Percentiles rank a stretch among this genome's conserved stretches.
phyloP scores from a whole-genome alignment of 768 basidiomycete species.

The Rhodotorula graminis region DNA sequence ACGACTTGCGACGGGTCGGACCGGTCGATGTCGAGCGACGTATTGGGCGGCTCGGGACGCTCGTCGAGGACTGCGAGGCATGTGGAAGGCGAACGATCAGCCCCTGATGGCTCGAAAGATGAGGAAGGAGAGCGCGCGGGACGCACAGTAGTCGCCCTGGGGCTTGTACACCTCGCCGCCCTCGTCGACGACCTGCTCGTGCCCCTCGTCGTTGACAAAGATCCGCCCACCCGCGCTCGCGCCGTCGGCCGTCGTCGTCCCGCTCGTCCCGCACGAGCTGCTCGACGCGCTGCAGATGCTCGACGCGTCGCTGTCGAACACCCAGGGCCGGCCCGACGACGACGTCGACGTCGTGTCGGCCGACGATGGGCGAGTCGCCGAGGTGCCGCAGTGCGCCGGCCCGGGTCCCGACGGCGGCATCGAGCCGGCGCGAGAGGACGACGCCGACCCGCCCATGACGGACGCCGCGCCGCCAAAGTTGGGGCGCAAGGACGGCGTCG shows the following conservation, averaged over 20 bases:
- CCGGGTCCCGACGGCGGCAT: no score
- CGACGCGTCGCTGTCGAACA: conserved; percentile 17
- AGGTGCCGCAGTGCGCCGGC: not conserved
- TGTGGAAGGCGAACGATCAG: no score
- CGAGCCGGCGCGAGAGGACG: not conserved
- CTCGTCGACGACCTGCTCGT: conserved; percentile 16
- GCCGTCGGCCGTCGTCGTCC: not conserved
- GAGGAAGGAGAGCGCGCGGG: not conserved
- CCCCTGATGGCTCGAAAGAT: no score
- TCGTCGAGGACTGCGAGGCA: conserved; percentile 27
- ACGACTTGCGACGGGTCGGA: conserved; percentile 19
- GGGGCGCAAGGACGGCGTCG: no score
- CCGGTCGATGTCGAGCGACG: conserved; percentile 25
- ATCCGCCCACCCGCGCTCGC: not conserved
- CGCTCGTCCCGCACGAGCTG: not conserved
- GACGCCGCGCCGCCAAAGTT: no score
- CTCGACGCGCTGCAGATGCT: conserved; percentile 9
- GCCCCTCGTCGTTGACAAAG: conserved; percentile 1
- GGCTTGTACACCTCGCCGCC: conserved; percentile 29
- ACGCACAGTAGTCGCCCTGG: conserved; percentile 5
- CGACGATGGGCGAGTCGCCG: not conserved
- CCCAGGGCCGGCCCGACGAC: conserved; percentile 13
- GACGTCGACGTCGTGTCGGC: conserved; percentile 14
- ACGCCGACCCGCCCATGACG: not conserved
- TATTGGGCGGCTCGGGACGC: conserved; percentile 30